These are phyloP conservation scores for Pyricularia sp. DNA, from an alignment of 2,329 filamentous ascomycete species.

Conservation along the genomic window DNA sequence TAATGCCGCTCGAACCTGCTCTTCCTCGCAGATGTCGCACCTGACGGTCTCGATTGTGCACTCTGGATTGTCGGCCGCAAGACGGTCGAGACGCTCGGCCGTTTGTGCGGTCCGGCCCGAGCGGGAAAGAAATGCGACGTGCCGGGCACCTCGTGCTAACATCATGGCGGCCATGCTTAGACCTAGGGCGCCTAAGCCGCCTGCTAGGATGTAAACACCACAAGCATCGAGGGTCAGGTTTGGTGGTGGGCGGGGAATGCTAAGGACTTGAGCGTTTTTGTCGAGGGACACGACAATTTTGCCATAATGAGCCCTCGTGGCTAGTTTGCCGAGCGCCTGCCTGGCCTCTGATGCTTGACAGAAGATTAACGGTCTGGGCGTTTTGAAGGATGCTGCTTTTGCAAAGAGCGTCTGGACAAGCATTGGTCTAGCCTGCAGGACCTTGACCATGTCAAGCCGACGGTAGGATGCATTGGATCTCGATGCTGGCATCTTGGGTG, in stretches of 20 bases:
- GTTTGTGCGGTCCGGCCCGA: constrained; percentile 25
- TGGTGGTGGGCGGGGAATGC: neutral
- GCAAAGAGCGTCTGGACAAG: neutral
- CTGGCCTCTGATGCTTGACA: constrained; percentile 24
- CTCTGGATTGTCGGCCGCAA: neutral
- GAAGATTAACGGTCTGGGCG: constrained; percentile 18
- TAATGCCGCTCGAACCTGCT: constrained; percentile 17
- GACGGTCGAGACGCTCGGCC: constrained; percentile 6
- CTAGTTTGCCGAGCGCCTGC: constrained; percentile 32
- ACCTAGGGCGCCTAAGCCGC: constrained; percentile 50
- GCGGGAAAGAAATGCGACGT: constrained; percentile 45
- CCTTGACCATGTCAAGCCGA: neutral
- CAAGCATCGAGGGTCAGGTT: neutral
- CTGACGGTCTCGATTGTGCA: constrained; percentile 20
- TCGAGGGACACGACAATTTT: neutral
- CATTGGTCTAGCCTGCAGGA: neutral
- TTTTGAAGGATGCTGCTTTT: neutral
- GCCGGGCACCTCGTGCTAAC: constrained; percentile 33
- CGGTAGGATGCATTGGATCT: neutral
- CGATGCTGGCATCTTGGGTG: neutral
- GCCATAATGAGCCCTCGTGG: constrained; percentile 11
- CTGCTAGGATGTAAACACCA: constrained; percentile 42
- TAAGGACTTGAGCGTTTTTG: neutral
- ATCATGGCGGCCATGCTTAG: constrained; percentile 41
- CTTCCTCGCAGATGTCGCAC: constrained; percentile 32